Conservation (phyloP, 768 basidiomycete species). For the Crucibulum laeve region DNA sequence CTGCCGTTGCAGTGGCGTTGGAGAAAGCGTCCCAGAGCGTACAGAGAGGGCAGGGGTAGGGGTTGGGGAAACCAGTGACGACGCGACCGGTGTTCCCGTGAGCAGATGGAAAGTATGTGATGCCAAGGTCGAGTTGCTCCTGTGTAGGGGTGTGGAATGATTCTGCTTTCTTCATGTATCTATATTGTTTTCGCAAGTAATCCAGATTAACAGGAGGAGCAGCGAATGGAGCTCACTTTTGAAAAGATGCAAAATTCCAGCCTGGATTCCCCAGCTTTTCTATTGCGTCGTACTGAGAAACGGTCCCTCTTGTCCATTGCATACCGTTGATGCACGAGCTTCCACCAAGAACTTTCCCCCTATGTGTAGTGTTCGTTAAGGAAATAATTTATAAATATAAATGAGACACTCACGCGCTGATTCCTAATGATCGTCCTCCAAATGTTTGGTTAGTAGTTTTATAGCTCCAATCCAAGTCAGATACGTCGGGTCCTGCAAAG, state of each 20-base stretch:
- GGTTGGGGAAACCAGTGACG: background rate
- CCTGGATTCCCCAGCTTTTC: background rate
- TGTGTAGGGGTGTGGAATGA: background rate
- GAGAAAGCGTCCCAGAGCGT: background rate
- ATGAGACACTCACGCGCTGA: background rate
- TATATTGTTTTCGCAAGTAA: background rate
- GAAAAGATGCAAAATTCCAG: background rate
- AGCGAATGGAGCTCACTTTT: background rate
- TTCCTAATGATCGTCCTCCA: background rate
- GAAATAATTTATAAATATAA: background rate
- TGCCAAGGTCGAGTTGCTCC: background rate
- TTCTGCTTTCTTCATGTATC: slow-evolving; percentile 1
- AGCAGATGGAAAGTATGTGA: background rate
- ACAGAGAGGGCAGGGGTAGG: background rate
- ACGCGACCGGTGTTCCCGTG: background rate
- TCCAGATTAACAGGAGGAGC: background rate
- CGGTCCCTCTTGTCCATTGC: background rate
- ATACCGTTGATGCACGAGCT: background rate
- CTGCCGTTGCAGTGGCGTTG: background rate
- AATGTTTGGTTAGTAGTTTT: background rate
- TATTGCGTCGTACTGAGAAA: background rate
- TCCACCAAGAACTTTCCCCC: background rate
- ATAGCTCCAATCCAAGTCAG: background rate
- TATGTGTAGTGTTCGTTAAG: background rate
- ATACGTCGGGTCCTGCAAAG: background rate